Evolutionary conservation across 371 early-diverging fungal genomes (phyloP).

Genomic region (Zychaea mexicana): DNA sequence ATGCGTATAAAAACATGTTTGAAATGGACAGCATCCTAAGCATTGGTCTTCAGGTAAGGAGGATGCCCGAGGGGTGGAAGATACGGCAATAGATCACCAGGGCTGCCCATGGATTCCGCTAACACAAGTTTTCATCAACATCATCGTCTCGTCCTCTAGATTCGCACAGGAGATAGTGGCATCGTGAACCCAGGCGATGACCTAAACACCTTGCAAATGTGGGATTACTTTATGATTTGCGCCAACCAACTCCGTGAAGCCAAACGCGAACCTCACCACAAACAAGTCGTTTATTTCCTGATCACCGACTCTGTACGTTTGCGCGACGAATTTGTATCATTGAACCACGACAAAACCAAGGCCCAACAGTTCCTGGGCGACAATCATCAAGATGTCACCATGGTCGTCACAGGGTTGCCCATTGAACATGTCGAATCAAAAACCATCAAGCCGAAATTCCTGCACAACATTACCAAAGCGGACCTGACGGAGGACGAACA

Average conservation of each 20-base stretch:
- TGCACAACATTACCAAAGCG: conserved; percentile 2
- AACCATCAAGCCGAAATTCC: conserved; percentile 27
- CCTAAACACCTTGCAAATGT: conserved; percentile 33
- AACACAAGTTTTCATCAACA: too few relatives aligned
- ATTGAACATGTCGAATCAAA: conserved; percentile 53
- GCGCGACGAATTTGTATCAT: conserved; percentile 40
- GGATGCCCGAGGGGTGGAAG: too few relatives aligned
- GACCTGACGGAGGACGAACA: conserved; percentile 17
- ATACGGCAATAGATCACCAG: neutral
- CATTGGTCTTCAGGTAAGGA: conserved; percentile 42
- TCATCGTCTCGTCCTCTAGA: conserved; percentile 19
- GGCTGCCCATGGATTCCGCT: too few relatives aligned
- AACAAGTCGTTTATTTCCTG: conserved; percentile 44
- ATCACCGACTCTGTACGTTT: conserved; percentile 46
- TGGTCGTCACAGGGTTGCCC: conserved; percentile 50
- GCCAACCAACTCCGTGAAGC: conserved; percentile 42
- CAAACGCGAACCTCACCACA: conserved; percentile 37
- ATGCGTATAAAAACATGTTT: conserved; percentile 43
- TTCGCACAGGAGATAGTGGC: conserved; percentile 46
- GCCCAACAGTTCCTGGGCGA: conserved; percentile 26
- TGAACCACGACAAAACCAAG: conserved; percentile 29
- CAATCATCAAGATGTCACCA: conserved; percentile 25
- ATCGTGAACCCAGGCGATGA: conserved; percentile 45
- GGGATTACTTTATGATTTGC: conserved; percentile 50
- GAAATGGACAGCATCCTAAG: conserved; percentile 47